These are phyloP conservation scores for Catharanthus roseus DNA, from an alignment of 257 asterid species.

Conservation along the genomic window DNA sequence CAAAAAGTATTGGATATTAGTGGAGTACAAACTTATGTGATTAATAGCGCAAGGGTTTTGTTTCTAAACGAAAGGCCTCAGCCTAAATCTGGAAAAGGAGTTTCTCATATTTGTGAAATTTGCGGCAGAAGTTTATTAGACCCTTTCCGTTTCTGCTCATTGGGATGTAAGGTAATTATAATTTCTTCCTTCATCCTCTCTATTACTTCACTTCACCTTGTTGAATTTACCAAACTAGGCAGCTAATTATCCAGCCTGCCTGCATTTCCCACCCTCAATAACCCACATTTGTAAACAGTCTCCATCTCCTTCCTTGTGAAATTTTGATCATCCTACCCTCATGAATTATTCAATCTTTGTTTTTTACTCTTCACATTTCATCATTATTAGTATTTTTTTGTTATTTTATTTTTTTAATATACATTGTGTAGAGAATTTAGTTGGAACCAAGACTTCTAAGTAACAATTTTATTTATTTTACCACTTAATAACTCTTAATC, in stretches of 20 bases:
- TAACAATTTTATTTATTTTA: too few species aligned
- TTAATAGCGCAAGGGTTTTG: constrained; percentile 92
- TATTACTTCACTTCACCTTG: not conserved
- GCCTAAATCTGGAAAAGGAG: constrained; percentile 74
- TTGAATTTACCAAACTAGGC: not conserved
- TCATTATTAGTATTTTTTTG: too few species aligned
- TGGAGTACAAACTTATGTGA: constrained; percentile 92
- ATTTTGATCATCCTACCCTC: constrained; percentile 7
- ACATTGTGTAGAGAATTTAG: too few species aligned
- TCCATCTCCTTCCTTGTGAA: constrained; percentile 12
- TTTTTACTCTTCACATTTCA: too few species aligned
- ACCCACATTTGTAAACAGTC: constrained; percentile 14
- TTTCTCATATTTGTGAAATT: constrained; percentile 73
- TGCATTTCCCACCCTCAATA: not conserved
- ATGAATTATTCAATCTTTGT: too few species aligned
- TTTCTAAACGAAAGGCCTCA: constrained; percentile 90
- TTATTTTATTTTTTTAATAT: too few species aligned
- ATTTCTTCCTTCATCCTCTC: not conserved
- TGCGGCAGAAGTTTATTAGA: constrained; percentile 88
- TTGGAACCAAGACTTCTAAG: too few species aligned
- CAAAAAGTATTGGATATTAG: constrained; percentile 80
- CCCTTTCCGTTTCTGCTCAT: constrained; percentile 80
- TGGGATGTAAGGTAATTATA: constrained; percentile 82
- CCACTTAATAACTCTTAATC: too few species aligned
- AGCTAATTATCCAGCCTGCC: not conserved